Percentiles rank a stretch among this genome's conserved stretches.
Evolutionary conservation across 2,329 filamentous ascomycete genomes (phyloP).

Genomic region (Hyphodiscus sp.): DNA sequence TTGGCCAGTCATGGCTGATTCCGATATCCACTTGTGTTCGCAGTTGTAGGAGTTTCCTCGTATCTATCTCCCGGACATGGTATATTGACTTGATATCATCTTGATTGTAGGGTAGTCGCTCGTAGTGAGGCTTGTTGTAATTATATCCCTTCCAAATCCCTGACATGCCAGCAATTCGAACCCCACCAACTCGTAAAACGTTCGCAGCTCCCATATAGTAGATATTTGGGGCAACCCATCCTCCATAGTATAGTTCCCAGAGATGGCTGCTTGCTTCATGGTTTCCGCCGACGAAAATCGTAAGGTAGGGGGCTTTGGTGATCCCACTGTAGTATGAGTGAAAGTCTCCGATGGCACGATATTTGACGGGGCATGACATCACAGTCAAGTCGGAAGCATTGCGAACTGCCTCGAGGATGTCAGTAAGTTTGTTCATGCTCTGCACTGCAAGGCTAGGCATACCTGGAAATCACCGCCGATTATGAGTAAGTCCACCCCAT

Average conservation of each 20-base stretch:
- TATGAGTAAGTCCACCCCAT: slow-evolving; percentile 79
- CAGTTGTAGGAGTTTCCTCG: slow-evolving; percentile 80
- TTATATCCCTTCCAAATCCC: slow-evolving; percentile 94
- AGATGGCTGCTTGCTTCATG: slow-evolving; percentile 90
- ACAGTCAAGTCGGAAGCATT: slow-evolving; percentile 82
- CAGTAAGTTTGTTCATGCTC: slow-evolving; percentile 1
- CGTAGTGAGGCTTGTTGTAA: slow-evolving; percentile 76
- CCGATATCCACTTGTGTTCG: slow-evolving; percentile 86
- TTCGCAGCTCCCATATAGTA: slow-evolving; percentile 96
- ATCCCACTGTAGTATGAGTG: slow-evolving; percentile 85
- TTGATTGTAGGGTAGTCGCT: slow-evolving; percentile 75
- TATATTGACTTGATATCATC: slow-evolving; percentile 79
- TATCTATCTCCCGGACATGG: slow-evolving; percentile 82
- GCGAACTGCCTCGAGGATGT: slow-evolving; percentile 59
- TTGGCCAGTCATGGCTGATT: slow-evolving; percentile 93
- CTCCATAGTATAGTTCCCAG: slow-evolving; percentile 91
- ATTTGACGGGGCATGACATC: slow-evolving; percentile 87
- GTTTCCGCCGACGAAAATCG: slow-evolving; percentile 89
- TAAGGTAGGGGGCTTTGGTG: slow-evolving; percentile 75
- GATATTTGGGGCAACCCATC: slow-evolving; percentile 94
- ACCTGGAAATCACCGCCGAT: slow-evolving; percentile 96
- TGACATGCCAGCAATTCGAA: slow-evolving; percentile 83
- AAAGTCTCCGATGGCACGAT: slow-evolving; percentile 83
- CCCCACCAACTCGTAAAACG: slow-evolving; percentile 72
- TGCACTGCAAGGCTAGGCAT: slow-evolving; percentile 13